These are phyloP conservation scores for Aspergillus steynii DNA, from an alignment of 495 filamentous ascomycete species.

Conservation along the genomic window DNA sequence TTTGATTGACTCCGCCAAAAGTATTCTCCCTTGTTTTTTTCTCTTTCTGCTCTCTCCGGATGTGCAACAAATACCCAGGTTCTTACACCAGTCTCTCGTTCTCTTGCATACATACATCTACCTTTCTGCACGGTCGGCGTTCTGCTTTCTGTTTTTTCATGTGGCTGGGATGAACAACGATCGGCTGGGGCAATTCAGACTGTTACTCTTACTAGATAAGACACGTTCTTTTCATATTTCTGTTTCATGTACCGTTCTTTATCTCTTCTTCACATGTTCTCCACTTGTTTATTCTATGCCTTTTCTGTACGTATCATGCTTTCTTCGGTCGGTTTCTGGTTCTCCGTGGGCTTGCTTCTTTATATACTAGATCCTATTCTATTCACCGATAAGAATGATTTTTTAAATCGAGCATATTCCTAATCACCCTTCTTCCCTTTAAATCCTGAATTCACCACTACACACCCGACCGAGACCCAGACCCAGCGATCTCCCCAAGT, in stretches of 20 bases:
- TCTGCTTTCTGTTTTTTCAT: conserved; percentile 1
- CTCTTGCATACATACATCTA: neutral
- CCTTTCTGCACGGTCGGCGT: conserved; percentile 9
- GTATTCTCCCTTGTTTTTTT: neutral
- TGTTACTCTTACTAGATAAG: neutral
- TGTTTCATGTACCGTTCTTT: neutral
- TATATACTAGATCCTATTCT: neutral
- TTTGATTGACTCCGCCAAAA: neutral
- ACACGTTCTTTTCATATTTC: neutral
- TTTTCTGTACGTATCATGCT: neutral
- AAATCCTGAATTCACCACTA: too few relatives aligned
- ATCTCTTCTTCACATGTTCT: neutral
- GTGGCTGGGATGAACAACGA: neutral
- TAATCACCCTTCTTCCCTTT: too few relatives aligned
- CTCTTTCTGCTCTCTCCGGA: neutral
- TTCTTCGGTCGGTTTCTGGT: neutral
- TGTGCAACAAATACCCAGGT: conserved; percentile 4
- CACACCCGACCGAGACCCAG: too few relatives aligned
- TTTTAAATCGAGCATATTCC: too few relatives aligned
- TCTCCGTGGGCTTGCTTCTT: neutral
- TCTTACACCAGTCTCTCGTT: neutral
- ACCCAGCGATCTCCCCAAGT: too few relatives aligned
- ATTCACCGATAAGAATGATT: too few relatives aligned
- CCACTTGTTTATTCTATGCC: neutral
- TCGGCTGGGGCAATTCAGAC: neutral